Evolutionary conservation across 2,329 filamentous ascomycete species (phyloP).

Genomic region (Pseudopyrenochaeta lycopersici): DNA sequence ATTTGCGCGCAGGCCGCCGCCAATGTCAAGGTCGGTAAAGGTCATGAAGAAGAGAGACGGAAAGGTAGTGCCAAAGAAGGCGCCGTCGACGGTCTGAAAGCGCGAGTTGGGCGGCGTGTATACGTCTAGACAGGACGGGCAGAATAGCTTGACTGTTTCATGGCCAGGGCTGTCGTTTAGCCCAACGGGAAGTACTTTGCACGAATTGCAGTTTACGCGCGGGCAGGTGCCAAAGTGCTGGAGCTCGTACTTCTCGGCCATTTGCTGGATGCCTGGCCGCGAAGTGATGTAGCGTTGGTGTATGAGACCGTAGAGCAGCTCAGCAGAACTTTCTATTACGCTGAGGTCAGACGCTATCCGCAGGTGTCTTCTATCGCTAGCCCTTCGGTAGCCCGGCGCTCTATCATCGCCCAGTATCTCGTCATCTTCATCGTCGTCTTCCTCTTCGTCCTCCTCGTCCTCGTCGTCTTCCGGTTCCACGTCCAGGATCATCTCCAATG

Average conservation of each 20-base stretch:
- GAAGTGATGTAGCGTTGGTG: conserved; percentile 99
- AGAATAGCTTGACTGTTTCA: conserved; percentile 98
- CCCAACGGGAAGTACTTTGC: conserved; percentile 90
- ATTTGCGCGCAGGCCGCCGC: conserved; percentile 71
- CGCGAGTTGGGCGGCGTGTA: conserved; percentile 97
- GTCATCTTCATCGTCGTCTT: conserved; percentile 66
- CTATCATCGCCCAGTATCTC: conserved; percentile 58
- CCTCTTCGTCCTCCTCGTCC: conserved; percentile 77
- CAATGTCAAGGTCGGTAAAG: conserved; percentile 92
- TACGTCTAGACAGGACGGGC: conserved; percentile 93
- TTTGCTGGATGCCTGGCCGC: conserved; percentile 94
- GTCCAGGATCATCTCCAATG: conserved; percentile 98
- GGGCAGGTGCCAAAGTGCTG: conserved; percentile 96
- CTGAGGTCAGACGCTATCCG: conserved; percentile 92
- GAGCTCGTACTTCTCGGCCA: conserved; percentile 98
- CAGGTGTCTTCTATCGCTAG: conserved; percentile 72
- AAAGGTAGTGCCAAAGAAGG: conserved; percentile 98
- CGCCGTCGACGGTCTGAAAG: conserved; percentile 96
- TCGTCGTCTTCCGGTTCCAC: conserved; percentile 96
- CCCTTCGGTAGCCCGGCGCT: conserved; percentile 64
- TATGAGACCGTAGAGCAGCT: conserved; percentile 97
- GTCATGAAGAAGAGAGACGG: conserved; percentile 98
- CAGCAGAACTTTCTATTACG: conserved; percentile 96
- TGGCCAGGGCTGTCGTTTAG: conserved; percentile 94
- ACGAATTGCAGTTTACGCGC: conserved; percentile 89